Evolutionary conservation across 1,284 basidiomycete species (phyloP).

Genomic region (Microbotryum silenes-acaulis): DNA sequence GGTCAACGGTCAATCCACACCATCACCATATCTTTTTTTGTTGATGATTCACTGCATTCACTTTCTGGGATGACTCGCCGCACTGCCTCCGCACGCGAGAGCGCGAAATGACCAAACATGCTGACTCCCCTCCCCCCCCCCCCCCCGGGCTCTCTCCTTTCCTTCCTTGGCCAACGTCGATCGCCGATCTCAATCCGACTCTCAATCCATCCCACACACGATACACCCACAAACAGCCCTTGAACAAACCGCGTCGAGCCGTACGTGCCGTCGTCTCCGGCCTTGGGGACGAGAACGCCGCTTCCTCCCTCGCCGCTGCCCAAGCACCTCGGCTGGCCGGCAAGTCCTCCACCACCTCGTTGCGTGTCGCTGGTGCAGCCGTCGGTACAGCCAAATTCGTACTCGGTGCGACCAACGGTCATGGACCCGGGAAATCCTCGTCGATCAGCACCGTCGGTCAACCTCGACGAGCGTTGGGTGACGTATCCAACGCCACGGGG

Average conservation of each 20-base stretch:
- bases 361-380: constrained; percentile 6
- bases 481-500: constrained; percentile 25
- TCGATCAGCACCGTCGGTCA: neutral
- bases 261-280: constrained; percentile 16
- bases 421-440: neutral
- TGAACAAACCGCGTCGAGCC: constrained; percentile 18
- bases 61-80: too few species aligned
- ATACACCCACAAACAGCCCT: too few species aligned
- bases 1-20: too few species aligned
- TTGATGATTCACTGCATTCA: too few species aligned
- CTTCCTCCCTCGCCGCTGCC: neutral
- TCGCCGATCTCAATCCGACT: too few species aligned
- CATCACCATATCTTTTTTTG: too few species aligned
- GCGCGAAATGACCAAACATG: too few species aligned
- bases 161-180: too few species aligned
- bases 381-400: constrained; percentile 3
- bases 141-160: too few species aligned
- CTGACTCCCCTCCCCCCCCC: too few species aligned
- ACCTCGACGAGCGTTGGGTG: constrained; percentile 20
- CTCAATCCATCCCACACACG: too few species aligned
- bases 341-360: constrained; percentile 8
- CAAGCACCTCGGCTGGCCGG: constrained; percentile 12
- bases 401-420: neutral
- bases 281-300: constrained; percentile 26
- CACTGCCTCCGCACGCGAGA: too few species aligned